A percentile compares a stretch with the other conserved stretches of the same genome.
Evolutionary conservation across 2,329 filamentous ascomycete genomes (phyloP).

Genomic region (Aspergillus glaucus): DNA sequence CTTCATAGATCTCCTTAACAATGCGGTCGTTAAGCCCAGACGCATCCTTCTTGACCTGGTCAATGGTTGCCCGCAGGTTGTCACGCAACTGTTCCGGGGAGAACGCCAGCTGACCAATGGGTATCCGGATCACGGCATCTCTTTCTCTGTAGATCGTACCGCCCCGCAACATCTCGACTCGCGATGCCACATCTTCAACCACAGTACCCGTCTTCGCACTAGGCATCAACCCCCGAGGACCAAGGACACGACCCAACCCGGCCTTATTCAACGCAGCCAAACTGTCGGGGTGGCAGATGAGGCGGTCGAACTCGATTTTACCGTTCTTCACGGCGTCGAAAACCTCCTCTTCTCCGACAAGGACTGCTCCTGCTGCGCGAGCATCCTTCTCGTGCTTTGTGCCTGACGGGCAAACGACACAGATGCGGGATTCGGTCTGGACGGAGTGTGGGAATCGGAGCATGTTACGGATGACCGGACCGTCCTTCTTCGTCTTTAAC

Average conservation of each 20-base stretch:
- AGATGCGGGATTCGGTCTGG: conserved; percentile 80
- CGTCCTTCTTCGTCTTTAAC: conserved; percentile 76
- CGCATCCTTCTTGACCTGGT: conserved; percentile 72
- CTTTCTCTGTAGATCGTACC: conserved; percentile 83
- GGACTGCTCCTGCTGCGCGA: conserved; percentile 66
- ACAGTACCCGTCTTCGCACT: conserved; percentile 82
- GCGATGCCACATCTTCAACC: conserved; percentile 67
- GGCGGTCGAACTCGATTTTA: conserved; percentile 78
- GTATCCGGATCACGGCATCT: conserved; percentile 74
- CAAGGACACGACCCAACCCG: conserved; percentile 70
- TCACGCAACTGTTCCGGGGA: conserved; percentile 77
- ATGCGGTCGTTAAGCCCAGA: conserved; percentile 56
- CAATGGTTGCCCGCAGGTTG: conserved; percentile 75
- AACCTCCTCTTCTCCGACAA: conserved; percentile 79
- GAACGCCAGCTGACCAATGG: conserved; percentile 86
- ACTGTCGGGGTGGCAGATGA: conserved; percentile 76
- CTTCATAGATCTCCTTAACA: conserved; percentile 67
- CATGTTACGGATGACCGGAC: conserved; percentile 78
- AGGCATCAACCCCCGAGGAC: conserved; percentile 89
- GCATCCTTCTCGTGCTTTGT: conserved; percentile 70
- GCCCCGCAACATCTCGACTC: conserved; percentile 75
- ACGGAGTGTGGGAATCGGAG: conserved; percentile 84
- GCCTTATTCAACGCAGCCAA: conserved; percentile 75
- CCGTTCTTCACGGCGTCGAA: conserved; percentile 73
- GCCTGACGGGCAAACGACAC: conserved; percentile 81